These are phyloP conservation scores for Nakazawaea wyomingensis DNA, from an alignment of 805 yeast species.

Conservation along the genomic window DNA sequence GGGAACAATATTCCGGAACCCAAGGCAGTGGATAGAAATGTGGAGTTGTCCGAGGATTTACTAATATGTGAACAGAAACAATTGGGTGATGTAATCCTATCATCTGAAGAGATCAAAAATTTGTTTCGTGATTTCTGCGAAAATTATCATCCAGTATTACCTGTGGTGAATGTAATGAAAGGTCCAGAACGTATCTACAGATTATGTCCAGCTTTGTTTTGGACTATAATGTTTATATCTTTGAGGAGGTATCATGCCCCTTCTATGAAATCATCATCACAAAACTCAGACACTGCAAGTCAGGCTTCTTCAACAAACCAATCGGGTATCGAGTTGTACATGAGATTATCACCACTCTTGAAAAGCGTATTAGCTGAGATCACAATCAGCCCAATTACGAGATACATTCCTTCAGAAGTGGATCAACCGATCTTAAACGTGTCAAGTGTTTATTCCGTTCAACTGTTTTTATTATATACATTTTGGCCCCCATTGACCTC, in stretches of 20 bases:
- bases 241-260: slow-evolving; percentile 47
- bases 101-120: slow-evolving; percentile 53
- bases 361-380: slow-evolving; percentile 80
- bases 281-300: slow-evolving; percentile 24
- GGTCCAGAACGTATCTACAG: slow-evolving; percentile 81
- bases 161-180: slow-evolving; percentile 74
- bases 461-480: slow-evolving; percentile 82
- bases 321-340: slow-evolving; percentile 37
- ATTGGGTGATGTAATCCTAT: slow-evolving; percentile 61
- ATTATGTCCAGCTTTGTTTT: slow-evolving; percentile 82
- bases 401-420: slow-evolving; percentile 72
- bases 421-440: slow-evolving; percentile 83
- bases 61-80: slow-evolving; percentile 61
- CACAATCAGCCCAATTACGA: slow-evolving; percentile 83
- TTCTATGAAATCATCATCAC: slow-evolving; percentile 18
- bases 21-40: slow-evolving; percentile 7
- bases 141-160: slow-evolving; percentile 81
- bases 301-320: slow-evolving; percentile 13
- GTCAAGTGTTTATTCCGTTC: slow-evolving; percentile 90
- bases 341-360: slow-evolving; percentile 60
- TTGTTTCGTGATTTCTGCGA: slow-evolving; percentile 65
- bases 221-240: slow-evolving; percentile 89
- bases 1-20: slow-evolving; percentile 14
- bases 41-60: slow-evolving; percentile 28
- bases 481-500: slow-evolving; percentile 97